A percentile compares a stretch with the other conserved stretches of the same genome.
Evolutionary conservation across 805 yeast genomes (phyloP).

Genomic region (Schwanniomyces pseudopolymorphus): DNA sequence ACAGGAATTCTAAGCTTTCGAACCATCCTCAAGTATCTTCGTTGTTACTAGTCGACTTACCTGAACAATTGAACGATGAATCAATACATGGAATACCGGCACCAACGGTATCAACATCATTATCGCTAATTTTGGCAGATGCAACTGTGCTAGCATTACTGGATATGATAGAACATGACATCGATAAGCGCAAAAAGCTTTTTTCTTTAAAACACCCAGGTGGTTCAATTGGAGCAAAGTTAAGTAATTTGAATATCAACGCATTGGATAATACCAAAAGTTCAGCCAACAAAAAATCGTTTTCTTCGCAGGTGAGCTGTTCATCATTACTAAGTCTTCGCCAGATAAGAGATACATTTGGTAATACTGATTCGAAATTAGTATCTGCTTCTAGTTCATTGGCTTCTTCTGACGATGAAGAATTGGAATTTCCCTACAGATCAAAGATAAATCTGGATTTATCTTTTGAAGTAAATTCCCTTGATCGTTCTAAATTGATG

Average conservation of each 20-base stretch:
- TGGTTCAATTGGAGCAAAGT: conserved; percentile 74
- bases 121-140: conserved; percentile 74
- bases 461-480: conserved; percentile 15
- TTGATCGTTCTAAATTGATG: conserved; percentile 18
- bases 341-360: conserved; percentile 3
- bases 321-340: conserved; percentile 14
- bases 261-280: conserved; percentile 5
- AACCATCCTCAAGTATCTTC: conserved; percentile 48
- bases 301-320: conserved; percentile 12
- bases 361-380: not conserved
- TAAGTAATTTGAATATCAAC: conserved; percentile 34
- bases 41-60: conserved; percentile 62
- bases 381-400: conserved; percentile 10
- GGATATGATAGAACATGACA: conserved; percentile 63
- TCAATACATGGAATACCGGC: conserved; percentile 78
- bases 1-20: conserved; percentile 55
- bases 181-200: conserved; percentile 47
- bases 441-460: conserved; percentile 17
- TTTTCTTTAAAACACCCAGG: conserved; percentile 86
- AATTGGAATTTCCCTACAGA: conserved; percentile 9
- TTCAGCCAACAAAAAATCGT: conserved; percentile 6
- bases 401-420: conserved; percentile 24
- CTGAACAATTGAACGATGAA: conserved; percentile 56
- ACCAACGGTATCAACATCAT: conserved; percentile 81
- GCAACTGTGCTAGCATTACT: conserved; percentile 73